Conservation (phyloP, 176 grass and related monocot species). For the Oryza australiensis region DNA sequence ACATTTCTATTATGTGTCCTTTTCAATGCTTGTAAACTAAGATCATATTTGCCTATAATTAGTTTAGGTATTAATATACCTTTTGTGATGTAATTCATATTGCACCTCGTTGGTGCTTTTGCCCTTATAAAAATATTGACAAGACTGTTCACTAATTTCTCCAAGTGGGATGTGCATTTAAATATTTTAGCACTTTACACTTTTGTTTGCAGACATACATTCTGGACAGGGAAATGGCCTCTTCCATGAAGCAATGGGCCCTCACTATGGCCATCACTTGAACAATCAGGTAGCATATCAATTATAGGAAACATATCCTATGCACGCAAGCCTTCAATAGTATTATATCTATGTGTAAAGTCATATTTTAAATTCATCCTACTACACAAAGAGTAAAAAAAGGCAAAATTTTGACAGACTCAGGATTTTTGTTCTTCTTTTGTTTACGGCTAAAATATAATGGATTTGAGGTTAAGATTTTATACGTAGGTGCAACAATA, state of each 20-base stretch:
- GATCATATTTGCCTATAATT: neutral
- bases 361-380: too few relatives aligned
- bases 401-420: too few relatives aligned
- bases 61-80: neutral
- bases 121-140: neutral
- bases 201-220: slow-evolving; percentile 50
- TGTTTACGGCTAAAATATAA: too few relatives aligned
- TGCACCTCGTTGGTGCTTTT: slow-evolving; percentile 23
- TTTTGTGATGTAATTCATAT: neutral
- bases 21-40: neutral
- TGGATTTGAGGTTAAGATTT: too few relatives aligned
- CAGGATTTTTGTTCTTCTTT: too few relatives aligned
- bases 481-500: too few relatives aligned
- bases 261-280: slow-evolving; percentile 47
- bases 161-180: neutral
- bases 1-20: neutral
- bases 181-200: neutral
- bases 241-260: slow-evolving; percentile 53
- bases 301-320: too few relatives aligned
- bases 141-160: neutral
- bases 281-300: slow-evolving; percentile 49
- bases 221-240: slow-evolving; percentile 44
- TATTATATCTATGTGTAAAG: too few relatives aligned
- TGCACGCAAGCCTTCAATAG: too few relatives aligned
- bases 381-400: too few relatives aligned